Evolutionary conservation across 805 yeast genomes (phyloP).

Genomic region (Scheffersomyces amazonensis): DNA sequence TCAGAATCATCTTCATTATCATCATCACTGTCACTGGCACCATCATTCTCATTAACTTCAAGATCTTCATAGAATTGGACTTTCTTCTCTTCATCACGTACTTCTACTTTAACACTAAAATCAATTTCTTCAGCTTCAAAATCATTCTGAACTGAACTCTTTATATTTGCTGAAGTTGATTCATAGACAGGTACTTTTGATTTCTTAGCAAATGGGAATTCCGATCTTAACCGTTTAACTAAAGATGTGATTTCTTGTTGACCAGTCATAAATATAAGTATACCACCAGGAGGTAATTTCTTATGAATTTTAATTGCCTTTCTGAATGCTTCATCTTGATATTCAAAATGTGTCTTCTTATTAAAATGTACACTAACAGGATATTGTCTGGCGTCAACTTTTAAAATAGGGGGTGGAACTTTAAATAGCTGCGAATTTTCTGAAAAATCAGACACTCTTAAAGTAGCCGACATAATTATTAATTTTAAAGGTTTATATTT

Average conservation of each 20-base stretch:
- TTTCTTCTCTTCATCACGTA: constrained; percentile 42
- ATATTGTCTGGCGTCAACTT: constrained; percentile 88
- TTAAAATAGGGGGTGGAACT: constrained; percentile 79
- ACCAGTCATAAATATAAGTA: constrained; percentile 88
- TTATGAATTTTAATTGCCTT: constrained; percentile 87
- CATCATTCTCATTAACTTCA: constrained; percentile 34
- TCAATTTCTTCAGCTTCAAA: constrained; percentile 89
- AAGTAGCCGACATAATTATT: constrained; percentile 95
- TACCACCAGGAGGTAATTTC: constrained; percentile 89
- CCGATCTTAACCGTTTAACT: constrained; percentile 64
- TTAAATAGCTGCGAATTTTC: constrained; percentile 71
- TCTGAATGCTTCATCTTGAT: constrained; percentile 79
- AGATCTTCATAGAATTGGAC: constrained; percentile 53
- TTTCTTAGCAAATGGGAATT: constrained; percentile 56
- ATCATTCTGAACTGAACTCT: constrained; percentile 45
- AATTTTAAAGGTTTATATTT: constrained; percentile 66
- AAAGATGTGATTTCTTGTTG: constrained; percentile 83
- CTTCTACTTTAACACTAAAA: constrained; percentile 50
- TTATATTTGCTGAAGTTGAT: constrained; percentile 6
- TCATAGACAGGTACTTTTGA: constrained; percentile 7
- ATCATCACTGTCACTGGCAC: constrained; percentile 40
- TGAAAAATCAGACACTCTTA: constrained; percentile 89
- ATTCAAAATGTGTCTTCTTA: constrained; percentile 71
- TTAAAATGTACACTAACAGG: constrained; percentile 93
- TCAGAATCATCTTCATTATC: constrained; percentile 53